Conservation (phyloP, 202 grass and related monocot genomes). For the Digitaria exilis region DNA sequence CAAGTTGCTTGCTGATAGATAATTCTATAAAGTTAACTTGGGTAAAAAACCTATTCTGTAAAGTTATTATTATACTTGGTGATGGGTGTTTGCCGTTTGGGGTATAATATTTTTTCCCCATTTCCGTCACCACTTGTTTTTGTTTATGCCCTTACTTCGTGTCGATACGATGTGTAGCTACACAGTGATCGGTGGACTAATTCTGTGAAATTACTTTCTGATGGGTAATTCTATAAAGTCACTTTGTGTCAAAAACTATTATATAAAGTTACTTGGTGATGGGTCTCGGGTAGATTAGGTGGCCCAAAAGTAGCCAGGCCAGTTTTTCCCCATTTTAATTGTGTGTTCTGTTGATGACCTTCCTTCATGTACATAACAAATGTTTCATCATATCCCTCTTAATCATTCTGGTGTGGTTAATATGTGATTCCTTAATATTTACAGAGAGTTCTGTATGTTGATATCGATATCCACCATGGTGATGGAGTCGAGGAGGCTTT, state of each 20-base stretch:
- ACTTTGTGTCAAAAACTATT: too few relatives aligned
- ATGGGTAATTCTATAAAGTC: not conserved
- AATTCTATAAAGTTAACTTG: not conserved
- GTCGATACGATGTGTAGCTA: not conserved
- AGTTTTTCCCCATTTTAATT: too few relatives aligned
- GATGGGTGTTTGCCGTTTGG: not conserved
- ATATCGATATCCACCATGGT: constrained; percentile 95
- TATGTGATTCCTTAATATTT: constrained; percentile 21
- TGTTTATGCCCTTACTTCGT: not conserved
- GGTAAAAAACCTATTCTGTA: too few relatives aligned
- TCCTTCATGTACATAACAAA: not conserved
- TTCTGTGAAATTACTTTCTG: not conserved
- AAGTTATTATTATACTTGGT: not conserved
- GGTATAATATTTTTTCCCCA: not conserved
- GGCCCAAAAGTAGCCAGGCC: too few relatives aligned
- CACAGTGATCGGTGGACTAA: not conserved
- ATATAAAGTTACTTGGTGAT: not conserved
- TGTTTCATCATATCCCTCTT: not conserved
- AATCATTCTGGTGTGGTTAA: constrained; percentile 39
- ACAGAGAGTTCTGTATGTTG: constrained; percentile 85
- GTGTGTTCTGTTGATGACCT: not conserved
- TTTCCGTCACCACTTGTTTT: not conserved
- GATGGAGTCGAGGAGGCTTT: constrained; percentile 95
- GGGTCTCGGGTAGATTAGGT: not conserved
- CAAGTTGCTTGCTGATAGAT: constrained; percentile 1